phyloP scores from a whole-genome alignment of 345 rosid genomes.

The Ailanthus altissimus region DNA sequence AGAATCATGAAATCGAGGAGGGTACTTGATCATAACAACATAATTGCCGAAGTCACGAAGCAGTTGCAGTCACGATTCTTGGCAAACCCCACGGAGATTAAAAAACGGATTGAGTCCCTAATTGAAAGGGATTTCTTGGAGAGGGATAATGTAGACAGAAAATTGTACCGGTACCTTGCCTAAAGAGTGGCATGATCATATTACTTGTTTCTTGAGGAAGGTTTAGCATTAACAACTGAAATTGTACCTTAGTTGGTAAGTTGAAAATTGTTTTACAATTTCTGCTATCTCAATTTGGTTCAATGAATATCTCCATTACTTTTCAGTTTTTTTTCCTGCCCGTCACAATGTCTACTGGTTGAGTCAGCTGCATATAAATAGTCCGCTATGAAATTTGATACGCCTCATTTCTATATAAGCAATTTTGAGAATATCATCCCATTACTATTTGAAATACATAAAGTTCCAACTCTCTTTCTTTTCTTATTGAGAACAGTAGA shows the following conservation, averaged over 20 bases:
- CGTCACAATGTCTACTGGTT: too few species aligned
- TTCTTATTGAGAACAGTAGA: too few species aligned
- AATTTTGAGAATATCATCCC: background rate
- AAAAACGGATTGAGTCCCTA: slow-evolving; percentile 95
- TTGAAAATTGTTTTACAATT: slow-evolving; percentile 26
- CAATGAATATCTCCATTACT: slow-evolving; percentile 20
- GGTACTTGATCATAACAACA: slow-evolving; percentile 91
- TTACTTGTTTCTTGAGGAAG: slow-evolving; percentile 23
- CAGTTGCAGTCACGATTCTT: slow-evolving; percentile 94
- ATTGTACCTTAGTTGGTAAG: slow-evolving; percentile 34
- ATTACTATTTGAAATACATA: background rate
- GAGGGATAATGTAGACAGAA: slow-evolving; percentile 83
- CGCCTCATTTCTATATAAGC: background rate
- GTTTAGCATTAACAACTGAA: slow-evolving; percentile 26
- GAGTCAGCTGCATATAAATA: background rate
- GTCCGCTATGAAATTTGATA: background rate
- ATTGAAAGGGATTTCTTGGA: slow-evolving; percentile 98
- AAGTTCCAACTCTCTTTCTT: background rate
- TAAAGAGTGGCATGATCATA: slow-evolving; percentile 34
- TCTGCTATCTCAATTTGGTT: slow-evolving; percentile 15
- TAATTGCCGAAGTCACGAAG: slow-evolving; percentile 91
- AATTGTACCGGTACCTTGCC: slow-evolving; percentile 91
- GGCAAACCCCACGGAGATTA: slow-evolving; percentile 93
- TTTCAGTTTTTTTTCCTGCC: slow-evolving; percentile 15
- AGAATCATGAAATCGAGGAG: slow-evolving; percentile 98